Evolutionary conservation across 192 early-diverging fungal species (phyloP).

Genomic region (Coemansia sp.): DNA sequence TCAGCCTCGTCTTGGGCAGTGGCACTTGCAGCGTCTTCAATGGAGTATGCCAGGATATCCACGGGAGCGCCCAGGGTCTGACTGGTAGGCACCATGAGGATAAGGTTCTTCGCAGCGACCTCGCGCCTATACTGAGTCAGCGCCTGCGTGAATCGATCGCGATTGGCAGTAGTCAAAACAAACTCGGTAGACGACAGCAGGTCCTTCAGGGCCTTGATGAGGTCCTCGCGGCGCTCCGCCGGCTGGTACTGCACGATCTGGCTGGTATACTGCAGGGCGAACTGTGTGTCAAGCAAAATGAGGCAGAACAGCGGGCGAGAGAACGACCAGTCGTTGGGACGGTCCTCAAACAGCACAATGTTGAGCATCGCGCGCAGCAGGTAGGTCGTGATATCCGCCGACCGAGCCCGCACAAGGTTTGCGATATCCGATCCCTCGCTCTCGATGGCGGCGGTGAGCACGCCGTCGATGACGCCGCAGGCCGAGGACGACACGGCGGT

Average conservation of each 20-base stretch:
- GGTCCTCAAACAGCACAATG: slow-evolving; percentile 80
- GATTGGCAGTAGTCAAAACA: slow-evolving; percentile 34
- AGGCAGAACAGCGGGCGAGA: slow-evolving; percentile 81
- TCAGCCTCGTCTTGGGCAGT: slow-evolving; percentile 14
- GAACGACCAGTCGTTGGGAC: slow-evolving; percentile 81
- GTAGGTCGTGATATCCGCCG: slow-evolving; percentile 65
- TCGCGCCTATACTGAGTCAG: slow-evolving; percentile 48
- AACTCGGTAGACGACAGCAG: slow-evolving; percentile 46
- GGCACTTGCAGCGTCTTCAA: background rate
- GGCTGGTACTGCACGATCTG: slow-evolving; percentile 57
- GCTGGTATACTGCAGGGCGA: slow-evolving; percentile 47
- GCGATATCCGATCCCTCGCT: slow-evolving; percentile 21
- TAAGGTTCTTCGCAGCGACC: slow-evolving; percentile 48
- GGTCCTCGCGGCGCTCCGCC: slow-evolving; percentile 45
- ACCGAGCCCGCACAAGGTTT: slow-evolving; percentile 43
- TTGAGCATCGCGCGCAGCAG: slow-evolving; percentile 72
- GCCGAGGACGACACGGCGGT: slow-evolving; percentile 63
- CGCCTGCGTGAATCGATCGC: slow-evolving; percentile 52
- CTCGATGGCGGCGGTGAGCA: slow-evolving; percentile 71
- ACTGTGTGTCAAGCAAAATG: slow-evolving; percentile 74
- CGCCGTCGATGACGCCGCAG: slow-evolving; percentile 72
- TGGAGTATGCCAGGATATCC: slow-evolving; percentile 28
- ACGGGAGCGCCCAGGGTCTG: slow-evolving; percentile 54
- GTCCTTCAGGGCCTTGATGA: slow-evolving; percentile 46
- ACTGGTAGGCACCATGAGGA: slow-evolving; percentile 55